Base-by-base conservation (phyloP, 129 eudicot genomes). In the Scalesia atractyloides region DNA sequence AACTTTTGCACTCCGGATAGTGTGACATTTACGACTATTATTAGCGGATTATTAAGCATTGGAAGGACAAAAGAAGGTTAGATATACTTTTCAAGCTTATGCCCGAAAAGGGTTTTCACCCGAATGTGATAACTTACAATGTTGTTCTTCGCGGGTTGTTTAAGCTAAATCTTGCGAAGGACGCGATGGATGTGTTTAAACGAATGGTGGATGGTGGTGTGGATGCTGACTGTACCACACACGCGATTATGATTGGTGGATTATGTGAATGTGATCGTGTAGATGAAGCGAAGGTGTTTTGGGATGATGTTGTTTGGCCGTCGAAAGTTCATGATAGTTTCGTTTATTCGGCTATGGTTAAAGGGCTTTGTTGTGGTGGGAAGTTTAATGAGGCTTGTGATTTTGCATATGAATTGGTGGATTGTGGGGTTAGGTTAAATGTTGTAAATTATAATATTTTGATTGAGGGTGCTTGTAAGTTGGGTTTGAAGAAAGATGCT, bases 291-390 rank as follows among this genome's bases (percentile, higher is more conserved):
- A 91, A 86, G 77, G 77, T 75, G 68, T 88, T 95, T 5, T 95
- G 97, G 99, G 88, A 82, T 8, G 79, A 86, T 69, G 73, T 81
- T 2, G 76, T 95, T 62, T 95, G 97, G 99, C 99, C 96, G 2
- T 90, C 97, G 1, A 79, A 82, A 49, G 80, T 90, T 79, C 99
- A 90, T 76, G 96, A 95, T 51, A 75, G 71, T 56, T 90, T 81
- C 73, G 96, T 95, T 36, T 95, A 95, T 82, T 78, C 97, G 11
- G 89, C 96, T 20, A 73, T 95, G 47, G 75, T 90, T 47, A 91
- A 95, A 77, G 99, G 99, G 71, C 90, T 95, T 82, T 95, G 96
- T 64, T 68, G 79, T 16, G 66, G 76, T 7, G 91, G 81, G 33
- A 88, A 66, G 73, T 83, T 90, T 73, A 65, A 80, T 5, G 97